Evolutionary conservation across 495 filamentous ascomycete genomes (phyloP).

Genomic region (Penicillium soppii): DNA sequence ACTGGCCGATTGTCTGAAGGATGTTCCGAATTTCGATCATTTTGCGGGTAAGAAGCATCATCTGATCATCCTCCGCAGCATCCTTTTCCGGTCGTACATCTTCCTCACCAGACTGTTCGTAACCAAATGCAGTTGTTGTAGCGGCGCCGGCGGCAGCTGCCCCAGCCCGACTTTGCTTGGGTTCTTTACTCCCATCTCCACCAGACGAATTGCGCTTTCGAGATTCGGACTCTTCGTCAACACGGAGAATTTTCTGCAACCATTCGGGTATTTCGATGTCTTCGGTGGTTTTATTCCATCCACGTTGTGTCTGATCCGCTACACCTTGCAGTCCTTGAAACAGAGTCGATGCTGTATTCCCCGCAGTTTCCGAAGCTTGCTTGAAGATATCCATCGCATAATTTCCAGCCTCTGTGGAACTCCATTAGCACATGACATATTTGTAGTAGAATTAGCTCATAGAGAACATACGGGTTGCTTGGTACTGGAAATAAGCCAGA

Average conservation of each 20-base stretch:
- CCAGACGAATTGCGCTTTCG: conserved; percentile 36
- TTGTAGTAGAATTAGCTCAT: not conserved
- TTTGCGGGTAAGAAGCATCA: conserved; percentile 98
- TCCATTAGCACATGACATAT: conserved; percentile 25
- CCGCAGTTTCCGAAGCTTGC: conserved; percentile 66
- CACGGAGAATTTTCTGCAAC: conserved; percentile 71
- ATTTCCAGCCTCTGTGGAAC: conserved; percentile 71
- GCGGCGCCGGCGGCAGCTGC: conserved; percentile 51
- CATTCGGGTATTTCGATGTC: conserved; percentile 78
- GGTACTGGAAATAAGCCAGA: conserved; percentile 91
- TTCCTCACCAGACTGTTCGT: conserved; percentile 68
- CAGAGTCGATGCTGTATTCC: conserved; percentile 60
- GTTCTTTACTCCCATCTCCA: conserved; percentile 49
- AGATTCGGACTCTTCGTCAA: conserved; percentile 50
- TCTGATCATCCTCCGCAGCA: conserved; percentile 87
- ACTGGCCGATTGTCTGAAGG: conserved; percentile 86
- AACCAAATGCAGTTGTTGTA: conserved; percentile 74
- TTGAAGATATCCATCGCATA: conserved; percentile 82
- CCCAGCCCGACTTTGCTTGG: conserved; percentile 63
- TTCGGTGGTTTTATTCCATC: conserved; percentile 82
- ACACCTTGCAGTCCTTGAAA: conserved; percentile 70
- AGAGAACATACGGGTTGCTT: conserved; percentile 74
- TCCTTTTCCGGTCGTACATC: conserved; percentile 63
- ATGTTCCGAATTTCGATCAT: conserved; percentile 99
- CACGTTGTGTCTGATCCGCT: conserved; percentile 72